Evolutionary conservation across 2,329 filamentous ascomycete genomes (phyloP).

Genomic region (Aplosporella prunicola): DNA sequence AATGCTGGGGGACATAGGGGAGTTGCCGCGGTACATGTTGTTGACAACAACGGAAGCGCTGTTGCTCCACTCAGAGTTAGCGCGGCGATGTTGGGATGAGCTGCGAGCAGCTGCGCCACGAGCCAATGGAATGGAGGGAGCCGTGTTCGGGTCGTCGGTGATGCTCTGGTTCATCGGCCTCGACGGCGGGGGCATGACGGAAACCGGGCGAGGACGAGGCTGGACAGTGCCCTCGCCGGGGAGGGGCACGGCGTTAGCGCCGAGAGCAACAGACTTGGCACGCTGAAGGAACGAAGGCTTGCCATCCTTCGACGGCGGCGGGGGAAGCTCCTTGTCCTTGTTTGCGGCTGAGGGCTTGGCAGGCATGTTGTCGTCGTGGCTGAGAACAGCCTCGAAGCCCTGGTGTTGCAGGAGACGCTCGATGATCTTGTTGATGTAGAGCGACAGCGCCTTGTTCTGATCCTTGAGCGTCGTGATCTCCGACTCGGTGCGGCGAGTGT

Average conservation of each 20-base stretch:
- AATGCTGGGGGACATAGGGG: constrained; percentile 36
- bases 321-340: constrained; percentile 75
- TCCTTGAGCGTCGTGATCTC: constrained; percentile 77
- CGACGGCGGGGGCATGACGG: constrained; percentile 23
- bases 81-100: constrained; percentile 32
- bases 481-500: constrained; percentile 56
- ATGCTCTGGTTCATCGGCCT: constrained; percentile 16
- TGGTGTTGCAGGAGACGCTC: constrained; percentile 88
- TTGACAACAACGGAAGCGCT: constrained; percentile 69
- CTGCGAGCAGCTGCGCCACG: constrained; percentile 43
- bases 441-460: constrained; percentile 90
- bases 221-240: constrained; percentile 13
- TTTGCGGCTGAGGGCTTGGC: constrained; percentile 32
- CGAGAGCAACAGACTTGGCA: constrained; percentile 49
- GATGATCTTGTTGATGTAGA: constrained; percentile 99
- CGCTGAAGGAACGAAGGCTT: constrained; percentile 48
- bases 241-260: constrained; percentile 22
- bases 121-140: constrained; percentile 65
- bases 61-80: constrained; percentile 34
- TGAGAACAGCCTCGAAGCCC: constrained; percentile 88
- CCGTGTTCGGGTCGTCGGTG: constrained; percentile 58
- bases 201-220: constrained; percentile 37
- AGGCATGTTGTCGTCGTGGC: constrained; percentile 47
- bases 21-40: constrained; percentile 66
- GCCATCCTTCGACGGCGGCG: constrained; percentile 53